Base-by-base conservation (phyloP, 768 basidiomycete genomes). In the Collybiopsis confluens region DNA sequence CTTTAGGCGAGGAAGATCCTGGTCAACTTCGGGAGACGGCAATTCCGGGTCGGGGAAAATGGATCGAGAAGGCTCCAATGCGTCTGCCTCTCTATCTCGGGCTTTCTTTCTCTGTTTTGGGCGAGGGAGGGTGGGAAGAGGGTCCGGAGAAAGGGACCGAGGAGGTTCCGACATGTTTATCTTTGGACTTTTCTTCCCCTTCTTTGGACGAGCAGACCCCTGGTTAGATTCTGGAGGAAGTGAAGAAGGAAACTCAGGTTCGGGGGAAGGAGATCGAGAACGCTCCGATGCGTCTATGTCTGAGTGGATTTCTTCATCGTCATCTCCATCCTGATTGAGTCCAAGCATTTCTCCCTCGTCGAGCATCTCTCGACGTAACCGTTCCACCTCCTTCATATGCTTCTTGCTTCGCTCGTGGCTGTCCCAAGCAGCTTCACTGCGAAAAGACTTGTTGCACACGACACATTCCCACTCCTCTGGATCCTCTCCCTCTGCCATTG, bases 321-420 rank as follows among this genome's bases (percentile, higher is more conserved):
- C 62, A 15, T 64, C 74, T 18, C 13, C 18, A 23, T 71, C 71
- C 13, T 65, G 33, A 37, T 48, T 71, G 20, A 90, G 69, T 0
- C 76, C 84, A 3, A 97, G 65, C 56, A 78, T 81, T 47, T 81
- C 79, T 55, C 90, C 78, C 60, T 98, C 92, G 52, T 73, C 70
- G 59, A 74, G 64, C 90, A 99, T 97, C 61, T 90, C 81, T 60
- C 75, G 74, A 66, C 81, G 83, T 55, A 99, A 64, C 58, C 73
- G 75, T 62, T 91, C 90, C 11, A 98, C 83, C 57, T 93, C 90
- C 68, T 88, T 91, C 65, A 90, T 65, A 62, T 99, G 97, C 68
- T 93, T 97, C 70, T 89, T 89, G 67, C 94, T 97, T 59, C 94
- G 77, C 67, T 98, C 97, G 58, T 98, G 97, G 66, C 93, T 98